Evolutionary conservation across 805 yeast species (phyloP), one percentile per base, ranked within the genome.

Genomic region (Wickerhamiella vanderwaltii): DNA sequence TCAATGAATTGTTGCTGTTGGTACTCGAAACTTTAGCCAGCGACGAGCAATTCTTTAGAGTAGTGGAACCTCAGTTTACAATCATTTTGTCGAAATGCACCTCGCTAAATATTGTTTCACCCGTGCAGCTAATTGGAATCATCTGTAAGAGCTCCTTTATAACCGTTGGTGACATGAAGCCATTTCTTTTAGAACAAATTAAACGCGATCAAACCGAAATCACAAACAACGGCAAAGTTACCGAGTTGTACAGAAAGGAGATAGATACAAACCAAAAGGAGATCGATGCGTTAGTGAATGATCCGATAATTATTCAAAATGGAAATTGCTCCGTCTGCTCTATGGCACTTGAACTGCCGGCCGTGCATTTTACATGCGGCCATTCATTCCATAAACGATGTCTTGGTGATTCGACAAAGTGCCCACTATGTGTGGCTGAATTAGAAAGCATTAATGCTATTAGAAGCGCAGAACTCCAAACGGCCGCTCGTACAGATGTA

Each of bases 311-410:
- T 4, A 61, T 79, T 3, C 84, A 78, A 51, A 72, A 73, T 47
- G 68, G 75, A 20, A 66, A 65, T 28, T 87, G 95, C 54, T 63
- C 73, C 11, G 67, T 73, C 13, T 87, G 95, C 55, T 65, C 71
- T 7, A 63, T 69, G 32, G 68, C 72, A 9, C 61, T 88, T 16
- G 93, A 83, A 45, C 67, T 77, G 31, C 96, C 97, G 0, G 70
- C 79, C 2, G 72, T 82, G 1, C 93, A 83, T 52, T 91, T 88
- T 64, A 72, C 75, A 48, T 91, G 98, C 62, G 69, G 70, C 23
- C 98, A 91, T 54, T 75, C 91, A 2, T 86, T 74, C 55, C 97
- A 91, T 55, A 82, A 79, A 50, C 66, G 79, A 33, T 91, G 98
- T 55, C 60, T 85, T 7, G 46, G 36, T 12, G 50, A 49, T 17